Percentiles rank a stretch among this genome's conserved stretches.
These are phyloP conservation scores for Plasmodium blacklocki DNA, from an alignment of 169 alveolate genomes.

Conservation along the genomic window DNA sequence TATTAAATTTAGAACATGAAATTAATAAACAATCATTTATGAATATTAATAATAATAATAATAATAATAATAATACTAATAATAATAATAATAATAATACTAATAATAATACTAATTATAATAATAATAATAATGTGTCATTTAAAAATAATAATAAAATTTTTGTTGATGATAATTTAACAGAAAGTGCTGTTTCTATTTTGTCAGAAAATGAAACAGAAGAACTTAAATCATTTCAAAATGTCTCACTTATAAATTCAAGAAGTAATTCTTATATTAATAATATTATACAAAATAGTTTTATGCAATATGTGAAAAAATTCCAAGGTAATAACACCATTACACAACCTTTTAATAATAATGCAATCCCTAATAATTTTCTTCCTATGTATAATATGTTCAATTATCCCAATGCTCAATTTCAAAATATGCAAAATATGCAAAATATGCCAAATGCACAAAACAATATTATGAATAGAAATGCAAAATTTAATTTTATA, in stretches of 20 bases:
- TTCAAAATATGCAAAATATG: too few relatives aligned
- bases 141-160: not conserved
- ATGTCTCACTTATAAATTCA: slow-evolving; percentile 39
- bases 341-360: not conserved
- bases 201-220: slow-evolving; percentile 61
- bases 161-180: slow-evolving; percentile 49
- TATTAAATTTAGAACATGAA: slow-evolving; percentile 3
- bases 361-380: not conserved
- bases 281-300: slow-evolving; percentile 34
- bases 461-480: not conserved
- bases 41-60: not conserved
- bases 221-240: slow-evolving; percentile 48
- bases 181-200: slow-evolving; percentile 45
- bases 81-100: not conserved
- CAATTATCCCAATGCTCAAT: too few relatives aligned
- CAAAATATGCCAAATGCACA: slow-evolving; percentile 1
- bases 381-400: too few relatives aligned
- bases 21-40: not conserved
- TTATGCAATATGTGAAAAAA: slow-evolving; percentile 11
- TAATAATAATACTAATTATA: not conserved
- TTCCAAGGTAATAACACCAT: not conserved
- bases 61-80: not conserved
- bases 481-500: slow-evolving; percentile 6
- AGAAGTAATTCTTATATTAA: slow-evolving; percentile 28
- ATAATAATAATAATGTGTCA: not conserved